Conservation (phyloP, 441 rosid genomes). For the Raphanus hybrid region DNA sequence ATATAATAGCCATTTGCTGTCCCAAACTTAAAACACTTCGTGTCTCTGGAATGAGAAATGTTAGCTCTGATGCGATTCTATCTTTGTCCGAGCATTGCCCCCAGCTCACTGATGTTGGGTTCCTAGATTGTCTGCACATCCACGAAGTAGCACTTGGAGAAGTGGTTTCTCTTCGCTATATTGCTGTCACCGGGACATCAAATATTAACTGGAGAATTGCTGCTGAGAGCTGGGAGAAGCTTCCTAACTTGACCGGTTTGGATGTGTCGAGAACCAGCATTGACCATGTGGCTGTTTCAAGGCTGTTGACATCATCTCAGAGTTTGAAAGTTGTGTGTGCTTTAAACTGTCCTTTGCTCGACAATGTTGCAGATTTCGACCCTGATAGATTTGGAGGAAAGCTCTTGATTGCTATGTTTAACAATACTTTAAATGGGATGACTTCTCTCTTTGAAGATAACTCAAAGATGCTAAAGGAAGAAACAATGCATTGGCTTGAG, state of each 20-base stretch:
- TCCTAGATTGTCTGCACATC: slow-evolving; percentile 79
- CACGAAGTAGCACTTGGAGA: slow-evolving; percentile 81
- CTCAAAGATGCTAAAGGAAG: slow-evolving; percentile 60
- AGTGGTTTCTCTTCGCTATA: slow-evolving; percentile 66
- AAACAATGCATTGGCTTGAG: slow-evolving; percentile 81
- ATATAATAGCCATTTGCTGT: slow-evolving; percentile 81
- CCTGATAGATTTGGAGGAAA: slow-evolving; percentile 60
- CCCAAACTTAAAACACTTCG: slow-evolving; percentile 77
- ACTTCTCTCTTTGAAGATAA: slow-evolving; percentile 66
- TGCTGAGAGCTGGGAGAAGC: slow-evolving; percentile 72
- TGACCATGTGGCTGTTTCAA: slow-evolving; percentile 60
- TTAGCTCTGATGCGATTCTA: slow-evolving; percentile 75
- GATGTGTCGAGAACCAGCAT: slow-evolving; percentile 96
- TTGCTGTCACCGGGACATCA: slow-evolving; percentile 91
- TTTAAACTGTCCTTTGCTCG: slow-evolving; percentile 71
- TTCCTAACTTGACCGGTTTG: slow-evolving; percentile 72
- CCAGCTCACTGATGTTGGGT: slow-evolving; percentile 72
- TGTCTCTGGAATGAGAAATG: slow-evolving; percentile 85
- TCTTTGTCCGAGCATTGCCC: slow-evolving; percentile 82
- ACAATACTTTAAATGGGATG: slow-evolving; percentile 60
- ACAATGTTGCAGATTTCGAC: slow-evolving; percentile 53
- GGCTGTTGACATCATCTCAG: slow-evolving; percentile 66
- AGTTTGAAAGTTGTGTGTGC: slow-evolving; percentile 90
- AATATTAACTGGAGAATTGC: slow-evolving; percentile 79
- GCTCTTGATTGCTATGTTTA: slow-evolving; percentile 60